Base-by-base conservation (phyloP, 768 basidiomycete species). In the Phlegmacium glaucopus region DNA sequence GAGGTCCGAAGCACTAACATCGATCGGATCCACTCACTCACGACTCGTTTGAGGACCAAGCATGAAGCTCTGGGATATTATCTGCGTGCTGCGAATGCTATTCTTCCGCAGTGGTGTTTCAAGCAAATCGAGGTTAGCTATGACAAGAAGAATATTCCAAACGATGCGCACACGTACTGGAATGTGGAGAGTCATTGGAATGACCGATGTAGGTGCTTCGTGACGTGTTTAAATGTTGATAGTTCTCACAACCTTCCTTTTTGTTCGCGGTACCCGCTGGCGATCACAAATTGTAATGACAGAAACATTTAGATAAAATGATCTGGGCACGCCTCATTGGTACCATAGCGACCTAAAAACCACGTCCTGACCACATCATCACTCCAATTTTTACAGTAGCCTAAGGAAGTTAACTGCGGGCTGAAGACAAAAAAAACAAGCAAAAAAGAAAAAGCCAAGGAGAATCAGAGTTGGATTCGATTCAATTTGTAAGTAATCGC, bases 181-280 rank as follows among this genome's bases (percentile, higher is more conserved):
- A 99, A 99, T 62, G 89, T 99, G 45, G 96, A 99, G 67, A 89
- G 83, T 59, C 96, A 99, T 64, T 93, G 87, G 89, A 99, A 99
- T 63, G 87, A 93, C 46, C 80, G 92, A 60, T 68, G 95, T 97
- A 59, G 60, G 94, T 82, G 4, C 32, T 38, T 50, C 22, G 22
- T 22, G 22, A 22, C 22, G 22, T 22, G 22, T 34, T 39, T 18
- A 48, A 17, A 38, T 29, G 16, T 27, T 50, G 7, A 44, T 47
- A 3, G 12, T 52, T 11, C 34, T 16, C 48, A n/a, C 39, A 30
- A 36, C 4, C 17, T 25, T 18, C 35, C 39, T 36, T 13, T 39
- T 43, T 11, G 17, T 16, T n/a, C 46, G 2, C 59, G 96, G 91
- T 99, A 9, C 92, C 94, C 9, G 58, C 80, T 4, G 95, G 90